Base-by-base conservation (phyloP, 2,329 filamentous ascomycete genomes). In the Aspergillus persii region DNA sequence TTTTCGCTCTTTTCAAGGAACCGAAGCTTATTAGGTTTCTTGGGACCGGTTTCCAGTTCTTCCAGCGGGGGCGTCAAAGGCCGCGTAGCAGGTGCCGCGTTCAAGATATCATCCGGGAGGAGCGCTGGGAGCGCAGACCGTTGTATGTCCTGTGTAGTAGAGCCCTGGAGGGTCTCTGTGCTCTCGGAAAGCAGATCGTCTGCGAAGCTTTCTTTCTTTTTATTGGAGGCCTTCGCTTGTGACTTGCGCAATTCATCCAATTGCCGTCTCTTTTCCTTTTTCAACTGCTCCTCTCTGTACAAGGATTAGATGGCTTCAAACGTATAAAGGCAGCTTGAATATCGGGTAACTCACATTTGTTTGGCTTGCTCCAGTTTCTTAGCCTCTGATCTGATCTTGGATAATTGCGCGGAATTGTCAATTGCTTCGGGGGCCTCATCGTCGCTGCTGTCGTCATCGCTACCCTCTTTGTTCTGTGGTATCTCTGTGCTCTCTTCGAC, bases 101-200 rank as follows among this genome's bases (percentile, higher is more conserved):
- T 79, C 52, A 84, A 69, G 47, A 84, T 78, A 27, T 81, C 80
- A 54, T 79, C 77, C 4, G 82, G 82, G 36, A 84, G 78, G 26
- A 84, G 74, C 44, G 76, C 77, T 5, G 82, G 82, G 11, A 84
- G 75, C n/a, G 70, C 67, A 9, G 65, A 71, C 62, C 69, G 69
- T 66, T 72, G 68, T 62, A 71, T 58, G 54, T 76, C 73, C 59
- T 75, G 72, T 33, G 70, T 72, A 30, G 63, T 71, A 26, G 71
- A 74, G 39, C 73, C 76, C 61, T 76, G 75, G 8, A 78, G 65
- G 4, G 76, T 79, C 51, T 67, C 71, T 8, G 76, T 76, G 61
- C 76, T 79, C 61, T 78, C 76, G 18, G 77, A 78, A 39, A 70
- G 62, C 15, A 74, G 36, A 39, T 78, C 77, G 50, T 77, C 75